These are phyloP conservation scores for Aphanomyces invadans DNA, from an alignment of 352 stramenopile species.

Conservation along the genomic window DNA sequence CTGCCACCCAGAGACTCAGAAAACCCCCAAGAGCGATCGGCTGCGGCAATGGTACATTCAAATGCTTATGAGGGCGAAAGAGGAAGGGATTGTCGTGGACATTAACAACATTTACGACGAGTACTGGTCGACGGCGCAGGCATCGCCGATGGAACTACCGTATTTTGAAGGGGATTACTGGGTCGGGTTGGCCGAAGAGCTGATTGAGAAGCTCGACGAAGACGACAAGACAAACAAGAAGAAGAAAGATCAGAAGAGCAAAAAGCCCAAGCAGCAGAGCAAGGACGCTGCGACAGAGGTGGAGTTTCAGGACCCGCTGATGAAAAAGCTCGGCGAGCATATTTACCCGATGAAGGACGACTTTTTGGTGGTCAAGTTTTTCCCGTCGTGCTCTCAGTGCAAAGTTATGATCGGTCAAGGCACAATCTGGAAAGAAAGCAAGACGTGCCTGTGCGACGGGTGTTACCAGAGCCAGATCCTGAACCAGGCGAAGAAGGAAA, in stretches of 20 bases:
- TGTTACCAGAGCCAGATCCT: slow-evolving; percentile 41
- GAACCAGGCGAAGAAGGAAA: slow-evolving; percentile 38
- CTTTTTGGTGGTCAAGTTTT: slow-evolving; percentile 81
- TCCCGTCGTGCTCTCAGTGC: slow-evolving; percentile 75
- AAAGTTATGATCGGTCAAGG: slow-evolving; percentile 69
- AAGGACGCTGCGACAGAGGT: slow-evolving; percentile 41
- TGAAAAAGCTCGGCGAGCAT: slow-evolving; percentile 80
- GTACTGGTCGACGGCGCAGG: slow-evolving; percentile 86
- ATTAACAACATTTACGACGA: slow-evolving; percentile 96
- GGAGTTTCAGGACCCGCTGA: slow-evolving; percentile 65
- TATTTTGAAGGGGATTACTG: slow-evolving; percentile 87
- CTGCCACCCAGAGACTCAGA: slow-evolving; percentile 97
- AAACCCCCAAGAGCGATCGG: slow-evolving; percentile 97
- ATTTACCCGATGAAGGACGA: slow-evolving; percentile 88
- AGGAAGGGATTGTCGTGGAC: slow-evolving; percentile 87
- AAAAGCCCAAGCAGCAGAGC: slow-evolving; percentile 56
- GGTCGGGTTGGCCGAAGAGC: slow-evolving; percentile 77
- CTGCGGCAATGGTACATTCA: slow-evolving; percentile 94
- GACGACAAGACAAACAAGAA: slow-evolving; percentile 65
- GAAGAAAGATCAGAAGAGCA: slow-evolving; percentile 62
- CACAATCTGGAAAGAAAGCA: slow-evolving; percentile 52
- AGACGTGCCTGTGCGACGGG: slow-evolving; percentile 57
- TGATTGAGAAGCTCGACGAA: slow-evolving; percentile 83
- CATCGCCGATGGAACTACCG: slow-evolving; percentile 71
- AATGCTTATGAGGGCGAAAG: slow-evolving; percentile 81